phyloP scores from a whole-genome alignment of 2,329 filamentous ascomycete species.

The Metarhizium rileyi region DNA sequence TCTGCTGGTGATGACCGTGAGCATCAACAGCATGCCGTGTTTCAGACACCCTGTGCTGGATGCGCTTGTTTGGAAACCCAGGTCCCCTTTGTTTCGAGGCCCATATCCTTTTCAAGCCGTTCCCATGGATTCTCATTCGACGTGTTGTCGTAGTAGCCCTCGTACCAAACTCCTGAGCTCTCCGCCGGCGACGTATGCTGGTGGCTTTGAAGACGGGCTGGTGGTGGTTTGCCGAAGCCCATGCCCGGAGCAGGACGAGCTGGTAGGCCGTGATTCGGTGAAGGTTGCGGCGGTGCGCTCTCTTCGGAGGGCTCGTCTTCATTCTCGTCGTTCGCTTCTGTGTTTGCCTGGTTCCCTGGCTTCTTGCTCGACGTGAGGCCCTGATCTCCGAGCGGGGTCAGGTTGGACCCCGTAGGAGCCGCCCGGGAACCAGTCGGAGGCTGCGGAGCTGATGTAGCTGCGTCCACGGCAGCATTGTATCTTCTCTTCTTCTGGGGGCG shows the following conservation, averaged over 20 bases:
- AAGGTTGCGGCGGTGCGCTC: slow-evolving; percentile 7
- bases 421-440: not conserved
- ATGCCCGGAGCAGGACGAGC: slow-evolving; percentile 18
- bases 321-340: slow-evolving; percentile 37
- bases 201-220: not conserved
- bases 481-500: slow-evolving; percentile 55
- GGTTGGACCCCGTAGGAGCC: slow-evolving; percentile 27
- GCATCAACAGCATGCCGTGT: not conserved
- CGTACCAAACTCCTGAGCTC: slow-evolving; percentile 20
- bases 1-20: not conserved
- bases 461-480: slow-evolving; percentile 48
- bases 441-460: slow-evolving; percentile 13
- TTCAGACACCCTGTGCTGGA: not conserved
- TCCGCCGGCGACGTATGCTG: not conserved
- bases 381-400: slow-evolving; percentile 22
- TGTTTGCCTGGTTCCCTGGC: slow-evolving; percentile 19
- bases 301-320: slow-evolving; percentile 16
- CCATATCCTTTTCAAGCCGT: slow-evolving; percentile 37
- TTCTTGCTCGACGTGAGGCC: slow-evolving; percentile 5
- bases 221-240: slow-evolving; percentile 6
- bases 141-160: slow-evolving; percentile 57
- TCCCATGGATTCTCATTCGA: slow-evolving; percentile 69
- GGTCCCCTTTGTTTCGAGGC: slow-evolving; percentile 31
- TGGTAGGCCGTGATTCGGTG: slow-evolving; percentile 25
- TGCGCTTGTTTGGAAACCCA: slow-evolving; percentile 29